These are phyloP conservation scores for Botrytis deweyae DNA, from an alignment of 2,329 filamentous ascomycete species.

Conservation along the genomic window DNA sequence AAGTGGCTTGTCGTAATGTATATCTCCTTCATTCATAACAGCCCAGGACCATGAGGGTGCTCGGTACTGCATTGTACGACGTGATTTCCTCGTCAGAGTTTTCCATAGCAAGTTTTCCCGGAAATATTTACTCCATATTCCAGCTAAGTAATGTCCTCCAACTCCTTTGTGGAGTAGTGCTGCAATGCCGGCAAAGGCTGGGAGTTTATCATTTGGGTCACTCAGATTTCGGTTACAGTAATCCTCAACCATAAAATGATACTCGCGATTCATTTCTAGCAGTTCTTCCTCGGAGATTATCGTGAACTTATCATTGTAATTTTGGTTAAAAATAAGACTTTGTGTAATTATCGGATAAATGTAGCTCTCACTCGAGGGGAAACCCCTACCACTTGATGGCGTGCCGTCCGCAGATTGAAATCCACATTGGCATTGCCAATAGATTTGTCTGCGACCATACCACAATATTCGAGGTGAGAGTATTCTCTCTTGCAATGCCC, in stretches of 20 bases:
- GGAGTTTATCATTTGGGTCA: background rate
- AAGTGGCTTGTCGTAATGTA: too few species aligned
- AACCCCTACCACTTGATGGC: rapidly evolving
- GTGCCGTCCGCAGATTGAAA: background rate
- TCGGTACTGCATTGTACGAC: background rate
- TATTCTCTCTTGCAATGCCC: background rate
- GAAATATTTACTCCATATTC: background rate
- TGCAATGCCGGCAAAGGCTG: background rate
- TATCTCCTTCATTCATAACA: background rate
- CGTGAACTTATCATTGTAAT: background rate
- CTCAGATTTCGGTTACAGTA: background rate
- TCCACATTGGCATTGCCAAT: background rate
- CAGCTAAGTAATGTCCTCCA: background rate
- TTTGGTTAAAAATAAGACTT: background rate
- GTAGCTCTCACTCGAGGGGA: rapidly evolving
- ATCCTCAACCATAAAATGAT: background rate
- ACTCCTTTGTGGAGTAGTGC: background rate
- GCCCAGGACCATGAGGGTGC: background rate
- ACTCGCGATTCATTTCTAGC: background rate
- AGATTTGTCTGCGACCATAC: background rate
- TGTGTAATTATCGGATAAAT: background rate
- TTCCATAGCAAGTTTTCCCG: background rate
- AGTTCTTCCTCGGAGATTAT: background rate
- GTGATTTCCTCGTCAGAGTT: rapidly evolving
- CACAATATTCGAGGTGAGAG: background rate